Evolutionary conservation across 192 early-diverging fungal species (phyloP).

Genomic region (Dissophora ornata): DNA sequence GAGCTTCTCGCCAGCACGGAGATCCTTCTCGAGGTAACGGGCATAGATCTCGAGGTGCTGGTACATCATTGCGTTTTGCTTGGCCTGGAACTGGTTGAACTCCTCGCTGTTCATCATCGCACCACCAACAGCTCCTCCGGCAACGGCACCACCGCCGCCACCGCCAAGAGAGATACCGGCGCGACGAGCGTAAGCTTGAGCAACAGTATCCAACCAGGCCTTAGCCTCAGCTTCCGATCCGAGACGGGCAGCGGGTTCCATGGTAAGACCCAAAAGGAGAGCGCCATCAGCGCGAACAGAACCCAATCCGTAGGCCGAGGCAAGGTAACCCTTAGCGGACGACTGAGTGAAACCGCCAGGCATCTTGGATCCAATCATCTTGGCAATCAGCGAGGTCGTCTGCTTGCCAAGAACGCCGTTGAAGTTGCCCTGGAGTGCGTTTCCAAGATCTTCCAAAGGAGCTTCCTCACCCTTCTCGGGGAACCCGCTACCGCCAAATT

Average conservation of each 20-base stretch:
- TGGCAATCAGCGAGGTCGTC: constrained; percentile 75
- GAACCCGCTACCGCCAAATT: constrained; percentile 80
- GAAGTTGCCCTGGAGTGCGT: constrained; percentile 69
- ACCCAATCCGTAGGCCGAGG: constrained; percentile 78
- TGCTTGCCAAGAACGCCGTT: constrained; percentile 87
- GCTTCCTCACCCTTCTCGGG: constrained; percentile 95
- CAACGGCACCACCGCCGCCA: constrained; percentile 62
- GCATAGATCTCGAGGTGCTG: constrained; percentile 84
- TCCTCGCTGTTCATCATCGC: constrained; percentile 89
- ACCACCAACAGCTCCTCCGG: constrained; percentile 61
- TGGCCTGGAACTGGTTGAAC: constrained; percentile 81
- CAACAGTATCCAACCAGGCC: constrained; percentile 80
- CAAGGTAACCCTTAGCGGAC: constrained; percentile 81
- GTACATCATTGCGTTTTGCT: constrained; percentile 74
- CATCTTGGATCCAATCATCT: constrained; percentile 90
- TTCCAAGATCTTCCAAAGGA: constrained; percentile 83
- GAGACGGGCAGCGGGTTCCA: constrained; percentile 86
- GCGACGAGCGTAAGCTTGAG: constrained; percentile 75
- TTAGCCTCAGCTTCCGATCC: constrained; percentile 82
- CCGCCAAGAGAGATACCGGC: constrained; percentile 73
- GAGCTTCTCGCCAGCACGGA: constrained; percentile 73
- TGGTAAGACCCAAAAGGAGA: constrained; percentile 81
- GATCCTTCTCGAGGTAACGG: constrained; percentile 84
- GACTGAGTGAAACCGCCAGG: constrained; percentile 88
- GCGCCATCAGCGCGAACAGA: constrained; percentile 78